Percentiles rank a stretch among this genome's conserved stretches.
These are phyloP conservation scores for Eutrema heterophyllum DNA, from an alignment of 345 rosid genomes.

Conservation along the genomic window DNA sequence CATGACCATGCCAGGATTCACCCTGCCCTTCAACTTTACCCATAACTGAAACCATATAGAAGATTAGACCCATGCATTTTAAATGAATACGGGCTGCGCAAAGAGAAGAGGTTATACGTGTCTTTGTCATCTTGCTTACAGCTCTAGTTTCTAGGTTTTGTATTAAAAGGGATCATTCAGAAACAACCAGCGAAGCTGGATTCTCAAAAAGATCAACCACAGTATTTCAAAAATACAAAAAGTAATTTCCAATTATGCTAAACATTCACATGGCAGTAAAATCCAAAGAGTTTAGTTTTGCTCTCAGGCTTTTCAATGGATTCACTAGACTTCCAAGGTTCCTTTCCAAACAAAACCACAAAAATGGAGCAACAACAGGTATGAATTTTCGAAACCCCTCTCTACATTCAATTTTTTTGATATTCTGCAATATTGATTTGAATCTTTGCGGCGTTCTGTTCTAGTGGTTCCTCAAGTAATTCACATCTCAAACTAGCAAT, in stretches of 20 bases:
- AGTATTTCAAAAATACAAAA: background rate
- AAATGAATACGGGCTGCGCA: background rate
- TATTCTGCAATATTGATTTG: no score
- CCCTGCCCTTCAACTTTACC: conserved; percentile 98
- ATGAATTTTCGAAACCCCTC: background rate
- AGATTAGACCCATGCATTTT: background rate
- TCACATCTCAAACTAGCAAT: background rate
- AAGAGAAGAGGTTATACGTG: background rate
- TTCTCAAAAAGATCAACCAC: background rate
- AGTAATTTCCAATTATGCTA: background rate
- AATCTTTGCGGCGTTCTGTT: no score
- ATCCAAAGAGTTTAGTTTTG: background rate
- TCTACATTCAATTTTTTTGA: background rate
- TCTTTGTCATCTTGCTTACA: background rate
- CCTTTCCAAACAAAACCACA: background rate
- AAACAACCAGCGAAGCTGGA: background rate
- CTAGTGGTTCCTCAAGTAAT: background rate
- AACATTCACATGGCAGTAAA: background rate
- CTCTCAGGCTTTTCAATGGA: background rate
- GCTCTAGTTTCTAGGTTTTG: background rate
- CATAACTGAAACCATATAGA: conserved; percentile 55
- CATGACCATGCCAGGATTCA: conserved; percentile 98
- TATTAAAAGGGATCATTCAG: background rate
- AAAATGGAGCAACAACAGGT: background rate
- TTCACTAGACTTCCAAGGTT: background rate